Evolutionary conservation across 139 green algal genomes (phyloP), one percentile per base, ranked within the genome.

Genomic region (Micractinium sp.): DNA sequence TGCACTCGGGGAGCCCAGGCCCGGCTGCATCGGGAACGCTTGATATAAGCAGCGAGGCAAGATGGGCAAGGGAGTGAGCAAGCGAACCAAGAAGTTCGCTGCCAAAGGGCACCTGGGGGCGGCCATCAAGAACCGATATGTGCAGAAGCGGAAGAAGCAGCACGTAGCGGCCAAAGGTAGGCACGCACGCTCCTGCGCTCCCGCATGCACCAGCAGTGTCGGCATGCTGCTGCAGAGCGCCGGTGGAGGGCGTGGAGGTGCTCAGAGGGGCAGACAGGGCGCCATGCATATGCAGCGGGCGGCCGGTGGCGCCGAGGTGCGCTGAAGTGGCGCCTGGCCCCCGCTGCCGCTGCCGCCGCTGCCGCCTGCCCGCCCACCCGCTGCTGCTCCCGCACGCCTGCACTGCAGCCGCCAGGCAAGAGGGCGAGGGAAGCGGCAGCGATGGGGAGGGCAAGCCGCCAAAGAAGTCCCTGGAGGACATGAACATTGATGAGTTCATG

Each of bases 401-500:
- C 23, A 29, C n/a, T 73, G 84, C 84, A 88, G 84, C 67, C 39
- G 23, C 27, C 69, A 78, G 86, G 78, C 61, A 4, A 0, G 63
- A 63, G 20, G 53, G 71, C 15, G 33, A 74, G 27, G 71, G 77
- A 29, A 27, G 31, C 5, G n/a, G n/a, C 56, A 73, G 56, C 56
- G 81, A 71, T 56, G 71, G 74, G 39, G 41, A 87, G n/a, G 77
- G 38, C 38, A 39, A 25, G 85, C 41, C 38, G 20, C 53, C n/a
- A 33, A 88, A 88, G 39, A 88, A 88, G 39, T 41, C 41, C 3
- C 71, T 92, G 35, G 87, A 85, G 86, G 87, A 92, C 36, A 81
- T 93, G 74, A 83, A 77, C 67, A 74, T 93, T 14, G 90, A 93
- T 23, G 90, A 89, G 39, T 93, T 93, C 36, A 66, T 93, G 29